Conservation (phyloP, 2,329 filamentous ascomycete species). For the Cladosporium sp. region DNA sequence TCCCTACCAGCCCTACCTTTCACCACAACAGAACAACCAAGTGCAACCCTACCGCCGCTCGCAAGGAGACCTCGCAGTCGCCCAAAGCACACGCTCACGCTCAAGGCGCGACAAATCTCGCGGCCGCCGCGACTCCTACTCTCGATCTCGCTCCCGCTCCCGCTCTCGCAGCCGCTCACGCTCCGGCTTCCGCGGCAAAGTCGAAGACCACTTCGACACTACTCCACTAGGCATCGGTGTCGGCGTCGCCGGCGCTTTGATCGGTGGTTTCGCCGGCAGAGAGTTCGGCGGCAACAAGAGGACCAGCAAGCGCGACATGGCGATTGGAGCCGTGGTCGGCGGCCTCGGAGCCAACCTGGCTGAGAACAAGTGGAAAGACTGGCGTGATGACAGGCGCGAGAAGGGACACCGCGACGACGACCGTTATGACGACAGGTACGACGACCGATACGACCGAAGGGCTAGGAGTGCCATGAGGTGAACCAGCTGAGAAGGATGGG, state of each 20-base stretch:
- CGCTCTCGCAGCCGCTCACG: slow-evolving; percentile 30
- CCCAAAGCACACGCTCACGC: slow-evolving; percentile 25
- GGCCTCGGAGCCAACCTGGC: slow-evolving; percentile 37
- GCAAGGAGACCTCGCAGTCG: slow-evolving; percentile 23
- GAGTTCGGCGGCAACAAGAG: slow-evolving; percentile 31
- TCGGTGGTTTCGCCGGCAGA: slow-evolving; percentile 36
- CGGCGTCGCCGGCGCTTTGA: slow-evolving; percentile 36
- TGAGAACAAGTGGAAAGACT: slow-evolving; percentile 36
- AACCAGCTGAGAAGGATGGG: neutral
- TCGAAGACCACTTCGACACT: slow-evolving; percentile 38
- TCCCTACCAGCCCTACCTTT: slow-evolving; percentile 14
- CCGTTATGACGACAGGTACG: slow-evolving; percentile 15
- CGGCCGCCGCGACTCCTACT: slow-evolving; percentile 26
- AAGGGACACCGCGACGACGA: slow-evolving; percentile 18
- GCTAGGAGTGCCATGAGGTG: slow-evolving; percentile 11
- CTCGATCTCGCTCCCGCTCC: slow-evolving; percentile 22
- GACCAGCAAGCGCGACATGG: slow-evolving; percentile 36
- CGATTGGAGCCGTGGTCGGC: slow-evolving; percentile 37
- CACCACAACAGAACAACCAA: slow-evolving; percentile 18
- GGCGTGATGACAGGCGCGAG: slow-evolving; percentile 29
- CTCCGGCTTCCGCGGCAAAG: slow-evolving; percentile 29
- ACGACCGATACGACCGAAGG: slow-evolving; percentile 18
- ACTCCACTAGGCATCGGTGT: slow-evolving; percentile 33
- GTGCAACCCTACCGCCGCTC: slow-evolving; percentile 30
- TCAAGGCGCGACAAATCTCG: slow-evolving; percentile 26